Evolutionary conservation across 2,329 filamentous ascomycete species (phyloP).

Genomic region (Neofusicoccum laricinum): DNA sequence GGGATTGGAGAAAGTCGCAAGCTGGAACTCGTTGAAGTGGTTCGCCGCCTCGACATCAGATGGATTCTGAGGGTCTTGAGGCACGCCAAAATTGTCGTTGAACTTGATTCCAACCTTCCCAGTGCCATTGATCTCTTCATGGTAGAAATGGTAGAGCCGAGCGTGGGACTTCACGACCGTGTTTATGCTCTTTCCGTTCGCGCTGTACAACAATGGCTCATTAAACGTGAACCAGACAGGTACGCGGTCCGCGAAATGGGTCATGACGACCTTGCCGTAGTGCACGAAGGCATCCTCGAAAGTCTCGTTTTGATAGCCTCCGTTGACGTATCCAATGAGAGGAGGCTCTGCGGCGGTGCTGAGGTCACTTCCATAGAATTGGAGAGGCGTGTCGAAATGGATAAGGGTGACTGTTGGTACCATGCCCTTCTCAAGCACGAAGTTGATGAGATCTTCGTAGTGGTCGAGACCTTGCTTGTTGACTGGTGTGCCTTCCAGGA

Average conservation of each 20-base stretch:
- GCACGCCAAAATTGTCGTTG: constrained; percentile 8
- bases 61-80: not conserved
- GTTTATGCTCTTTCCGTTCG: constrained; percentile 2
- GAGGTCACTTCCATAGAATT: constrained; percentile 41
- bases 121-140: not conserved
- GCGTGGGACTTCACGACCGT: not conserved
- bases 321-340: constrained; percentile 24
- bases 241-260: constrained; percentile 45
- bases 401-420: constrained; percentile 44
- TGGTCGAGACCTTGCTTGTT: constrained; percentile 48
- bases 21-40: constrained; percentile 2
- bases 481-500: constrained; percentile 43
- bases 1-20: constrained; percentile 37
- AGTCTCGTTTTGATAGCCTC: constrained; percentile 40
- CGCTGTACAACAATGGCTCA: constrained; percentile 17
- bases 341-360: constrained; percentile 38
- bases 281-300: constrained; percentile 37
- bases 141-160: constrained; percentile 9
- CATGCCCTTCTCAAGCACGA: constrained; percentile 42
- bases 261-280: constrained; percentile 38
- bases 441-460: constrained; percentile 49
- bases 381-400: constrained; percentile 43
- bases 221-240: constrained; percentile 39
- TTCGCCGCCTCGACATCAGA: constrained; percentile 6
- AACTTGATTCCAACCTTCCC: constrained; percentile 16